Base-by-base conservation (phyloP, 306 rosid species). In the Quercus cerris region DNA sequence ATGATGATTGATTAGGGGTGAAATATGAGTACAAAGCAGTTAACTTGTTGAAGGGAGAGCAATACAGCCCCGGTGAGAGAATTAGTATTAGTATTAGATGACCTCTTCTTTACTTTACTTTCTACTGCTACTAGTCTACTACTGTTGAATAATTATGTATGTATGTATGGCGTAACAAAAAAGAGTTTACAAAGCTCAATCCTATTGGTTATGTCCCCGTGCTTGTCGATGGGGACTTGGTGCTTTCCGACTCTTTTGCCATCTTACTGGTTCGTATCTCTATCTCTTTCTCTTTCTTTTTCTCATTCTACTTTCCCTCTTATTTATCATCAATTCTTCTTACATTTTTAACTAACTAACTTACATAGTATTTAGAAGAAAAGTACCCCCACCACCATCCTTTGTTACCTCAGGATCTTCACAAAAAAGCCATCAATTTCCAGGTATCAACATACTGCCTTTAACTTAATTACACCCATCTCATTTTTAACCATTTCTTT, bases 351-450 rank as follows among this genome's bases (percentile, higher is more conserved):
- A 8, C 46, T 38, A 38, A 35, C 44, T 38, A 0, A 41, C 46
- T 41, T 13, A 49, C 27, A 41, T 84, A 92, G 99, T 91, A 91
- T 86, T 81, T 94, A 85, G 99, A 94, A 38, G 94, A 90, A 25
- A 94, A 94, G 88, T 94, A 86, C 84, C 91, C 97, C 22, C 90
- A 86, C 51, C 82, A 86, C 51, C 85, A 81, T 84, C 94, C 95
- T 1, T 78, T 94, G 58, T 86, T 94, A 58, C 99, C 97, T 80
- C 22, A 5, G 62, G 93, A 91, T 84, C 83, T 88, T 76, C 73
- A 61, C 18, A 83, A 79, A 81, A 91, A 83, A 82, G 83, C 97
- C 70, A 63, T 94, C 78, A 94, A 93, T 84, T 85, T 86, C 75
- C 97, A 88, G 95, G 97, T 92, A 85, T 23, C 19, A 44, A 10